phyloP scores from a whole-genome alignment of 2,329 filamentous ascomycete species.

The Nigrograna mackinnonii region DNA sequence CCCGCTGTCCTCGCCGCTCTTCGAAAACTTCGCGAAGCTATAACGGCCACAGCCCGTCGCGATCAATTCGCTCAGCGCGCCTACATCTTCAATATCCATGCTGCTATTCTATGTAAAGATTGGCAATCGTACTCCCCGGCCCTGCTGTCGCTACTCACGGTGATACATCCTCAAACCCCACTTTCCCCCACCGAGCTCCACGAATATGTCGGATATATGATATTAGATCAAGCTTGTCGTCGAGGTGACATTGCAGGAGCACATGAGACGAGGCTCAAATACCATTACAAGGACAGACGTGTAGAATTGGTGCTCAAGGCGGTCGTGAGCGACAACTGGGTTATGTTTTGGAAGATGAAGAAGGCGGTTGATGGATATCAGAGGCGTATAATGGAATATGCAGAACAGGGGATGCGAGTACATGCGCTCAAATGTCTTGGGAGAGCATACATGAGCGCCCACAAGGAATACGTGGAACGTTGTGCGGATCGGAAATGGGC shows the following conservation, averaged over 20 bases:
- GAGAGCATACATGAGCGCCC: conserved; percentile 75
- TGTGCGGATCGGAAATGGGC: conserved; percentile 73
- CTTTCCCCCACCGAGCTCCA: conserved; percentile 73
- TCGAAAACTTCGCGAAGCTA: conserved; percentile 88
- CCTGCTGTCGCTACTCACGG: conserved; percentile 74
- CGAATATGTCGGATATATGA: conserved; percentile 79
- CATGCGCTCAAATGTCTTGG: conserved; percentile 88
- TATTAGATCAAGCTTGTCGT: conserved; percentile 88
- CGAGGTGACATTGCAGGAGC: conserved; percentile 75
- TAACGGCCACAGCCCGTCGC: conserved; percentile 74
- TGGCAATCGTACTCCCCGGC: conserved; percentile 90
- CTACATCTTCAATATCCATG: conserved; percentile 88
- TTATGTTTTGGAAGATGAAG: conserved; percentile 73
- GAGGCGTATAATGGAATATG: conserved; percentile 78
- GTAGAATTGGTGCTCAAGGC: conserved; percentile 71
- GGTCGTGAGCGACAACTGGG: conserved; percentile 80
- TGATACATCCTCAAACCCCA: conserved; percentile 69
- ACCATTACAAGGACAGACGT: conserved; percentile 66
- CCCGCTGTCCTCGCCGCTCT: conserved; percentile 79
- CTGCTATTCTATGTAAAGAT: conserved; percentile 78
- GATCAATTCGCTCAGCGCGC: conserved; percentile 85
- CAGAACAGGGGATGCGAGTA: conserved; percentile 71
- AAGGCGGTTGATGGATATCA: conserved; percentile 78
- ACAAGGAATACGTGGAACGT: conserved; percentile 69
- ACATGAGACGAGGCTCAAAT: conserved; percentile 65